A percentile compares a stretch with the other conserved stretches of the same genome.
Conservation (phyloP, 306 rosid genomes). For the Acacia confusa region DNA sequence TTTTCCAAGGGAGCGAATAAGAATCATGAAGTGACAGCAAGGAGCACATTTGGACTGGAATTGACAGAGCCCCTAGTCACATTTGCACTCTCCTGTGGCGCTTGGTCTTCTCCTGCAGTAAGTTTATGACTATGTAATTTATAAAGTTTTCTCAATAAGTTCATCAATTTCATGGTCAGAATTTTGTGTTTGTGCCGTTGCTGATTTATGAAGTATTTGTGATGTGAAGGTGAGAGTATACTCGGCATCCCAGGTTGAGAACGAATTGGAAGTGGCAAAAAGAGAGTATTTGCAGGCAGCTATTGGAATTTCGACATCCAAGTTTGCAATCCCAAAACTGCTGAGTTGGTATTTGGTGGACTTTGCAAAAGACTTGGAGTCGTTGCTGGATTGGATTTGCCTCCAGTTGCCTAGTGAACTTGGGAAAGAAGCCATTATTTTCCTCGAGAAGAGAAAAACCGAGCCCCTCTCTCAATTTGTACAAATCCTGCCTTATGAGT, state of each 20-base stretch:
- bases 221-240: conserved; percentile 80
- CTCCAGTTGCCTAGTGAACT: conserved; percentile 85
- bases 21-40: conserved; percentile 65
- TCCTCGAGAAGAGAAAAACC: conserved; percentile 57
- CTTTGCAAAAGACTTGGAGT: conserved; percentile 89
- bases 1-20: conserved; percentile 58
- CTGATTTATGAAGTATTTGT: not conserved
- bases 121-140: conserved; percentile 37
- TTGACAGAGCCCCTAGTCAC: conserved; percentile 92
- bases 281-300: conserved; percentile 86
- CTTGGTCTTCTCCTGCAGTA: conserved; percentile 99
- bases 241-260: conserved; percentile 85
- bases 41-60: conserved; percentile 76
- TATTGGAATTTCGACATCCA: conserved; percentile 68
- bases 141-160: not conserved
- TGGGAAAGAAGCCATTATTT: conserved; percentile 82
- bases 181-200: not conserved
- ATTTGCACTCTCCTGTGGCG: conserved; percentile 93
- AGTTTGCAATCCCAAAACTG: conserved; percentile 76
- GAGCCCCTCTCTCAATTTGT: conserved; percentile 71
- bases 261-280: conserved; percentile 80
- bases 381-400: conserved; percentile 91
- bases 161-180: not conserved
- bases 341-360: conserved; percentile 82
- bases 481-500: conserved; percentile 79